Evolutionary conservation across 331 rosid species (phyloP), one percentile per base, ranked within the genome.

Genomic region (Malus hybrid): DNA sequence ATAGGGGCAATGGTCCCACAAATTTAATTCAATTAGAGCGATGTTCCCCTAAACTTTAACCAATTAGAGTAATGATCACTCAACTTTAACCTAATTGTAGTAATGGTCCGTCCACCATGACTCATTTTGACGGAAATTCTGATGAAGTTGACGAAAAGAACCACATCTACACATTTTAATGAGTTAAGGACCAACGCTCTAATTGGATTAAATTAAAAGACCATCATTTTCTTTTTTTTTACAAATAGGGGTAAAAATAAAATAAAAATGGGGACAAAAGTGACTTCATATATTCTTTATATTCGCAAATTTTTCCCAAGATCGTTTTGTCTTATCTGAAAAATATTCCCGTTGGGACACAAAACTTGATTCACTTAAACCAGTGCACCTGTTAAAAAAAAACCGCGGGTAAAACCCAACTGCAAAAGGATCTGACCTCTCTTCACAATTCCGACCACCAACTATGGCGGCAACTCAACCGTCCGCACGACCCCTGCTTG

Each of bases 141-240:
- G 44, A 36, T 0, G 3, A 36, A 36, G 0, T 36, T 36, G 44
- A 36, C 4, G 3, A 36, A 36, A 36, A 36, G 0, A 9, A 8
- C 3, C 11, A 36, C 0, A 36, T 0, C 0, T 8, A 3, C 11
- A 36, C 4, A 1, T 36, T 9, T 36, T 36, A 4, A 36, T 36
- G 1, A 36, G 4, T 36, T 36, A 36, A 36, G 0, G 11, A 36
- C 1, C 4, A 36, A 0, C 0, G 44, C 4, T 36, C 11, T 36
- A 36, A 36, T 36, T 2, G 1, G 1, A 1, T 36, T 36, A 36
- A 34, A 36, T 36, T 36, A 9, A 36, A 36, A 0, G 44, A 36
- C 11, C 2, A 36, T 36, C 11, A 36, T 36, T 36, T 8, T 36
- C 44, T 2, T 7, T 34, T 34, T 2, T 42, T 10, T 42, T 39